Evolutionary conservation across 2,329 filamentous ascomycete genomes (phyloP), one percentile per base, ranked within the genome.

Genomic region (Venturia pyrina): DNA sequence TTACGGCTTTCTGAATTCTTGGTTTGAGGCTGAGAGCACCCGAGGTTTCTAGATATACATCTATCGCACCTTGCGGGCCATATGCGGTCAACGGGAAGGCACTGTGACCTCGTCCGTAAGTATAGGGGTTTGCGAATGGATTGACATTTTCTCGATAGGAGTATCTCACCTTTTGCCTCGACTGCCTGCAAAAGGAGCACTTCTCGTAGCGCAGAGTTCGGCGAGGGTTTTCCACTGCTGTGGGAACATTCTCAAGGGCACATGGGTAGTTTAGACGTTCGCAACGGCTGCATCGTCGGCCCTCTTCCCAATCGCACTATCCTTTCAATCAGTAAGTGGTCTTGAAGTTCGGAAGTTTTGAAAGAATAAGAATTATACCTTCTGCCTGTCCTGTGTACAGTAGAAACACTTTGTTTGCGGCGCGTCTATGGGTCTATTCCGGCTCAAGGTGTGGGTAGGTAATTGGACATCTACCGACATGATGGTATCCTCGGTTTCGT

Each of bases 401-500:
- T 62, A 62, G 28, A 41, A 62, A 40, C 60, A 62, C 60, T 62
- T 62, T 19, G 32, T 44, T 62, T 62, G 15, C 28, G 32, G 60
- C 15, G 32, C 32, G 19, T 59, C 53, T 28, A 28, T 4, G 19
- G 53, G 5, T 11, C 28, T 5, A 11, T 3, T n/a, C 5, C 32
- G 53, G 28, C 17, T 37, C 7, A 37, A 5, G 19, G 15, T 19
- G 5, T 37, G 53, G 6, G 32, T 40, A 8, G 32, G 53, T 6
- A 59, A 11, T 15, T 32, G 50, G 24, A 56, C 15, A 10, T 32
- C 50, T 1, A 24, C 50, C 50, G 50, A 56, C 10, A 56, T 32
- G 24, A 32, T 32, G 15, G 50, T 56, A 15, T n/a, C 28, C 28
- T 19, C 53, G 32, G 53, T 59, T 5, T 59, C 53, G 17, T 59